phyloP scores from a whole-genome alignment of 2,329 filamentous ascomycete species.

The Lasiodiplodia citricola region DNA sequence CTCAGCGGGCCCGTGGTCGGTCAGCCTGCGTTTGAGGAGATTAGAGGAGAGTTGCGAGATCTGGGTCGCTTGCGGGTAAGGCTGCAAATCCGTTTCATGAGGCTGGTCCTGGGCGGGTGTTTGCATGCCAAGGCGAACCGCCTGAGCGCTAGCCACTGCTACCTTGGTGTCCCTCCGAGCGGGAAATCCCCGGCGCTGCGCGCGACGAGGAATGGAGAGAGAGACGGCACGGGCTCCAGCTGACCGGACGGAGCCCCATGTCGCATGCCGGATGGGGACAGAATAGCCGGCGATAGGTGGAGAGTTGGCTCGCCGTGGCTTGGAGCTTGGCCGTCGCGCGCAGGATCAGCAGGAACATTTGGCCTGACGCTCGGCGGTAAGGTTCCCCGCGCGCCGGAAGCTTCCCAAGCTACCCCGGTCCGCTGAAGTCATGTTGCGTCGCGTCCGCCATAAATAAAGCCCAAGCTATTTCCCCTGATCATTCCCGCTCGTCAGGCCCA shows the following conservation, averaged over 20 bases:
- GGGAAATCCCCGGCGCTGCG: background rate
- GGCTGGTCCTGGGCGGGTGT: background rate
- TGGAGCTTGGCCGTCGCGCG: background rate
- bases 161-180: background rate
- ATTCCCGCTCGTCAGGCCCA: background rate
- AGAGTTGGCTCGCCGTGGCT: background rate
- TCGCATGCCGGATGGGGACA: background rate
- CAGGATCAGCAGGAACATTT: slow-evolving; percentile 26
- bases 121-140: too few species aligned
- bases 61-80: background rate
- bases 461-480: background rate
- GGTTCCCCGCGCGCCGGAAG: slow-evolving; percentile 5
- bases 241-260: background rate
- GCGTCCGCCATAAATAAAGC: slow-evolving; percentile 1
- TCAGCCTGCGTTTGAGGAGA: background rate
- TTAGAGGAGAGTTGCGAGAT: background rate
- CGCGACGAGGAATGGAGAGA: background rate
- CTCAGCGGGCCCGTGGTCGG: background rate
- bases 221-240: background rate
- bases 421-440: slow-evolving; percentile 20
- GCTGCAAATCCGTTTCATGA: slow-evolving; percentile 8
- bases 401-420: slow-evolving; percentile 16
- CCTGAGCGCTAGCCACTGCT: background rate
- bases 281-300: background rate
- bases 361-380: slow-evolving; percentile 5